Conservation (phyloP, 2,329 filamentous ascomycete genomes). For the Pseudopithomyces maydicus region DNA sequence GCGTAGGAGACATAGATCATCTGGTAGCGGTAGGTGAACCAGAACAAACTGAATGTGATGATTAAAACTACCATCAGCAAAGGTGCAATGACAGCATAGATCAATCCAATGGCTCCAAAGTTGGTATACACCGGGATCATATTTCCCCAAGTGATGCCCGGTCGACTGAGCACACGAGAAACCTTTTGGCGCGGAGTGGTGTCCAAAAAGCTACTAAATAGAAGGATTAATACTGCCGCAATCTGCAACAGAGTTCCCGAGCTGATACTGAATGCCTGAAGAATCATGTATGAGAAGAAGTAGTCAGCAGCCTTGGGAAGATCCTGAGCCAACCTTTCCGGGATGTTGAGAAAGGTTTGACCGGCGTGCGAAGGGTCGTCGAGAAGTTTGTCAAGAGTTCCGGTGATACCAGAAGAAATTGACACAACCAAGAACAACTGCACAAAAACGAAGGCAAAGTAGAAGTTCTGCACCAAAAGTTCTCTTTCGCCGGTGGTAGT, state of each 20-base stretch:
- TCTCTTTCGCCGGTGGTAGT: conserved; percentile 81
- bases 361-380: conserved; percentile 56
- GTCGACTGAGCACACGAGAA: conserved; percentile 77
- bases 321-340: conserved; percentile 74
- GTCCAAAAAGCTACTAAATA: conserved; percentile 80
- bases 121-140: conserved; percentile 98
- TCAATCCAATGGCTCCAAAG: conserved; percentile 87
- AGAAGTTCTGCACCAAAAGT: conserved; percentile 87
- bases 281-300: conserved; percentile 98
- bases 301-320: conserved; percentile 90
- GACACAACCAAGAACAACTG: conserved; percentile 94
- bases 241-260: conserved; percentile 88
- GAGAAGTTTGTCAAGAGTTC: conserved; percentile 67
- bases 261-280: conserved; percentile 89
- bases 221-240: conserved; percentile 75
- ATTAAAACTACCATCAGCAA: conserved; percentile 92
- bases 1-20: conserved; percentile 95
- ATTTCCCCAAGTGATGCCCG: conserved; percentile 82
- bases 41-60: conserved; percentile 88
- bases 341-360: conserved; percentile 57
- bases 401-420: conserved; percentile 75
- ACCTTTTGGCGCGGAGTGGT: conserved; percentile 84
- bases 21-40: conserved; percentile 95
- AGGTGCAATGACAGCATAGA: conserved; percentile 88
- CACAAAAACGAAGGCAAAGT: conserved; percentile 92